Base-by-base conservation (phyloP, 306 rosid genomes). In the Acacia acuminata region DNA sequence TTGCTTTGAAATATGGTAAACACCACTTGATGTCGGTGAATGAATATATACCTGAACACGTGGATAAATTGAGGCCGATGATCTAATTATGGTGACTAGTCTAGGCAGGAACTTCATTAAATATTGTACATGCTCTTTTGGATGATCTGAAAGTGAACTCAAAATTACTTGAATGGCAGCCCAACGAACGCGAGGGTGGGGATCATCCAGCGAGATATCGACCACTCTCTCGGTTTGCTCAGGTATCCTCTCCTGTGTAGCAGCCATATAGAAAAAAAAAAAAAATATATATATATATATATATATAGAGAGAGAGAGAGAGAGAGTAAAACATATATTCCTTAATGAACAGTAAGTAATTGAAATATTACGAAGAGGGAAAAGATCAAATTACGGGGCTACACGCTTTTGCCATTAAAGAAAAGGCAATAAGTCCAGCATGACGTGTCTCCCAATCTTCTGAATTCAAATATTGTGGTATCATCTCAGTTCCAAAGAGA, bases 11-110 rank as follows among this genome's bases (percentile, higher is more conserved):
- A 38, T 8, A 51, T 4, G n/a, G 22, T 2, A 51, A 51, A 56
- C 17, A 14, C 42, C n/a, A 42, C 15, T 22, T 2, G 10, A 40
- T 72, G 44, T 51, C 22, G 27, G 47, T 50, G 24, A 10, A 17
- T 83, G 47, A 7, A 44, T 44, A 44, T 44, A 44, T 8, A 83
- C 87, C 79, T 84, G 73, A 65, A 84, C 8, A 15, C 34, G 79
- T 47, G 75, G 64, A 71, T 20, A 75, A 63, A 8, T 56, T 53
- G 40, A 27, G 76, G 0, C 15, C 1, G 58, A 51, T 22, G 65
- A 58, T 58, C 27, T 61, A 75, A 60, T 15, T 22, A 80, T 20
- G 30, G 53, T n/a, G 81, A 68, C 16, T 47, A 84, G 24, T 58
- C 16, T n/a, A 19, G 73, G 47, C 14, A 80, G 22, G 30, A 80